Conservation (phyloP, 352 stramenopile genomes). For the Phytophthora tentaculata region DNA sequence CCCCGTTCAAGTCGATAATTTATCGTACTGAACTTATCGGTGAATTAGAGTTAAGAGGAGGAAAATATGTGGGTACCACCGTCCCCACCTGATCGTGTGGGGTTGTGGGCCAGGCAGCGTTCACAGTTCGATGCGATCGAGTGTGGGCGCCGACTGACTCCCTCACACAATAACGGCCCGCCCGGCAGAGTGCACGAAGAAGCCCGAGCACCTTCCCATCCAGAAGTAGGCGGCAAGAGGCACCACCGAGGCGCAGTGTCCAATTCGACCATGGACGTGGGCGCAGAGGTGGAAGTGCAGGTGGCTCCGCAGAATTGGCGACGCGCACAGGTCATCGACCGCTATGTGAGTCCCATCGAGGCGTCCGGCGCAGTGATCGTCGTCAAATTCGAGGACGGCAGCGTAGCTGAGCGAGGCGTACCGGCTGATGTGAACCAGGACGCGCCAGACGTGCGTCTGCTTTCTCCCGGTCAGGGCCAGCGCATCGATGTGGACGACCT, state of each 20-base stretch:
- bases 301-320: conserved; percentile 50
- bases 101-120: conserved; percentile 21
- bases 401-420: conserved; percentile 51
- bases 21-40: no score
- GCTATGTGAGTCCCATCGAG: conserved; percentile 67
- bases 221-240: conserved; percentile 6
- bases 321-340: conserved; percentile 62
- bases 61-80: conserved; percentile 3
- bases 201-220: conserved; percentile 26
- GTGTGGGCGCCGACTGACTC: conserved; percentile 16
- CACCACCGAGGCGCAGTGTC: conserved; percentile 22
- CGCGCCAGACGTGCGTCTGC: conserved; percentile 38
- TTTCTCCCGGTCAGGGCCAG: conserved; percentile 15
- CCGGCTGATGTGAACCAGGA: conserved; percentile 44
- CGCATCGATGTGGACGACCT: conserved; percentile 81
- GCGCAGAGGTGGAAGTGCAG: conserved; percentile 68
- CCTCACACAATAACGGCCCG: conserved; percentile 27
- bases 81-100: conserved; percentile 16
- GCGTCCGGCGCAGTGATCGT: conserved; percentile 54
- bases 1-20: no score
- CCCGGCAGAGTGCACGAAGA: conserved; percentile 27
- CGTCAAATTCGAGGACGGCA: conserved; percentile 74
- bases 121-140: conserved; percentile 18
- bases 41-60: neutral
- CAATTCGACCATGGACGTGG: conserved; percentile 62